Evolutionary conservation across 1,139 yeast species (phyloP).

Genomic region (Geotrichum candidum): DNA sequence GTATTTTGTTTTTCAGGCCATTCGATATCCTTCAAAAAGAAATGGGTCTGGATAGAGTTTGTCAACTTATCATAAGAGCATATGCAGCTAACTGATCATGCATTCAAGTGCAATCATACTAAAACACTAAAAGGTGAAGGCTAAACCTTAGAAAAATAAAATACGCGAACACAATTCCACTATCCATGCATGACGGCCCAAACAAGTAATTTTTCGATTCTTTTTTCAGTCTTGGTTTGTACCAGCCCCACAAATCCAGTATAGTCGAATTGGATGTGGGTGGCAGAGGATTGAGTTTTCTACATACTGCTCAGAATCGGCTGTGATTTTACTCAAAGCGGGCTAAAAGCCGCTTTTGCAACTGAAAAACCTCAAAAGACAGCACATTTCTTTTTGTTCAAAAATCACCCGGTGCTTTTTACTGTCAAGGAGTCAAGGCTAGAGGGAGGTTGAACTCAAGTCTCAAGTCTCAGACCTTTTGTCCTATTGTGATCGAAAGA

Average conservation of each 20-base stretch:
- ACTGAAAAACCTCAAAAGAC: not conserved
- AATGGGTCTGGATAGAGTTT: not conserved
- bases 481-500: too few relatives aligned
- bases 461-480: too few relatives aligned
- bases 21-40: not conserved
- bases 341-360: not conserved
- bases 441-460: too few relatives aligned
- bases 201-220: not conserved
- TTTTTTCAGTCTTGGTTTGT: not conserved
- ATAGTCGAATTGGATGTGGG: not conserved
- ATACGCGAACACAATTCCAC: not conserved
- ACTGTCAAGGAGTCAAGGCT: too few relatives aligned
- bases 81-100: not conserved
- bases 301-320: not conserved
- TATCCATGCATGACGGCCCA: not conserved
- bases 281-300: not conserved
- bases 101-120: not conserved
- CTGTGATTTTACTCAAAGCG: not conserved
- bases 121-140: not conserved
- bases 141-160: not conserved
- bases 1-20: too few relatives aligned
- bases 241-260: not conserved
- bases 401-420: too few relatives aligned
- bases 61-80: not conserved
- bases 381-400: not conserved